Base-by-base conservation (phyloP, 352 stramenopile species). In the Pythium chondricola region DNA sequence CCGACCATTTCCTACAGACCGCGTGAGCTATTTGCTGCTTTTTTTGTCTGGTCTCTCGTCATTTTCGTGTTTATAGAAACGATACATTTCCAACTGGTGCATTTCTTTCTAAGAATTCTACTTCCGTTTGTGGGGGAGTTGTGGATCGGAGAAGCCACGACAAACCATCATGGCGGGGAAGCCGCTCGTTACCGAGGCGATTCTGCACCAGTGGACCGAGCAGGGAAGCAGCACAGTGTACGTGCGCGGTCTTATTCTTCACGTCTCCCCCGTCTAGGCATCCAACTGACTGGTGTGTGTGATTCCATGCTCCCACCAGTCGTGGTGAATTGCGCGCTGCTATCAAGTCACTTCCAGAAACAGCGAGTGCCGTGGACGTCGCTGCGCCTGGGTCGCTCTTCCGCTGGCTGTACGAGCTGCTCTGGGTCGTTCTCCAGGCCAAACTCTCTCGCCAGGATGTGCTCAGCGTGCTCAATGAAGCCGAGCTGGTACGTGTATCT, bases 401-500 rank as follows among this genome's bases (percentile, higher is more conserved):
- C 35, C 69, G 72, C 3, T 52, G 89, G 44, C 65, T 89, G 36
- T 88, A 92, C 43, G 81, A 92, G 54, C 75, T 92, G 38, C 52
- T 92, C 29, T 86, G 75, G 72, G 60, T 82, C 50, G 81, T 83
- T 2, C 53, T 87, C n/a, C 63, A 85, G 27, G 63, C 66, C 26
- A 88, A 88, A 46, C 61, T 88, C 22, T 66, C 71, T 14, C 74
- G 77, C 9, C 80, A 86, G n/a, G 76, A 91, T 32, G 64, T 86
- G 42, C 49, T 91, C 24, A 69, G 58, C 21, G 48, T 92, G 31
- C 58, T 92, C 14, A 89, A 89, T 45, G 75, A 92, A 18, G 61
- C 62, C 3, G 57, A 83, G 29, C 35, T 92, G 65, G 71, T 18
- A n/a, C n/a, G n/a, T n/a, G n/a, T n/a, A n/a, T n/a, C n/a, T n/a